Conservation (phyloP, 2,329 filamentous ascomycete genomes). For the Helicocarpus griseus region DNA sequence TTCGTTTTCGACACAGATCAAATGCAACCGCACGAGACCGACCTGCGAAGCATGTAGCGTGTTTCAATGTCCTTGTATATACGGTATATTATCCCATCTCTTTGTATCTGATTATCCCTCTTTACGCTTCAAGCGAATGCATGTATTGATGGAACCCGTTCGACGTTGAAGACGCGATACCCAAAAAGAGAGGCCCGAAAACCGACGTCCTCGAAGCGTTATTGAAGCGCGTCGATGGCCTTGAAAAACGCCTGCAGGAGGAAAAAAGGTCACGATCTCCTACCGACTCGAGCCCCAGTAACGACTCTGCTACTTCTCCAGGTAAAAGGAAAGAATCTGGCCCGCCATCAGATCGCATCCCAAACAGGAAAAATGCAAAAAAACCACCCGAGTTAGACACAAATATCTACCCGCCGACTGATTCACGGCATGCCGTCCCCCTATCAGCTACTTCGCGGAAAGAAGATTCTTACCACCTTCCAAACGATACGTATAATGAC, state of each 20-base stretch:
- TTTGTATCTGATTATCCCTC: no score
- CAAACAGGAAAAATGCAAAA: background rate
- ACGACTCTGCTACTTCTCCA: constrained; percentile 15
- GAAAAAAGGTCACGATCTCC: constrained; percentile 42
- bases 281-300: constrained; percentile 15
- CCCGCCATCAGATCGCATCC: background rate
- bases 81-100: constrained; percentile 50
- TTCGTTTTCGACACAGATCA: constrained; percentile 53
- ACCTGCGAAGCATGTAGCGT: constrained; percentile 83
- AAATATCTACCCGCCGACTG: constrained; percentile 10
- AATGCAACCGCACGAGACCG: constrained; percentile 77
- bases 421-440: constrained; percentile 10
- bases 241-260: constrained; percentile 70
- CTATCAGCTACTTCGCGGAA: background rate
- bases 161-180: constrained; percentile 59
- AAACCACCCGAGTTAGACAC: constrained; percentile 5
- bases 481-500: background rate
- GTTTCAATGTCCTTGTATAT: constrained; percentile 79
- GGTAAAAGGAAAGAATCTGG: constrained; percentile 11
- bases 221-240: constrained; percentile 72
- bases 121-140: no score
- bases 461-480: background rate
- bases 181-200: constrained; percentile 83
- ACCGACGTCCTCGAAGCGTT: constrained; percentile 80
- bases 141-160: background rate